These are phyloP conservation scores for Globisporangium nagaii DNA, from an alignment of 352 stramenopile genomes.

Conservation along the genomic window DNA sequence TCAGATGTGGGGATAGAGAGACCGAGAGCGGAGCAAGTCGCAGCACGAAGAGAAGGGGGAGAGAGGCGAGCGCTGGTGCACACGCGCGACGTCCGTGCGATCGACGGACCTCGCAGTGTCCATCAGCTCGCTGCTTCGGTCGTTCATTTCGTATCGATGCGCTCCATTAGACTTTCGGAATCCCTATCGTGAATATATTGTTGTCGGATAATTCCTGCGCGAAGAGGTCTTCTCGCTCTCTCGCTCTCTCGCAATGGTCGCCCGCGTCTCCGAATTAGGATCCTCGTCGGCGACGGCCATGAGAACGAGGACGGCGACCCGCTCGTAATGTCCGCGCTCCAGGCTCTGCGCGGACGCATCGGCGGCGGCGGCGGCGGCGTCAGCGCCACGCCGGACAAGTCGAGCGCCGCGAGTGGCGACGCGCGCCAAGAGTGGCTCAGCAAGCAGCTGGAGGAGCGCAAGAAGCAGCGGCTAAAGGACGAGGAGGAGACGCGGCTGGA, in stretches of 20 bases:
- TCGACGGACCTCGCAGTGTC: neutral
- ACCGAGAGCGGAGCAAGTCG: neutral
- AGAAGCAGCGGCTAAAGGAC: conserved; percentile 32
- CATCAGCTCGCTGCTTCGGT: neutral
- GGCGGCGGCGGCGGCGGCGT: neutral
- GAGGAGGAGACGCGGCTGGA: conserved; percentile 21
- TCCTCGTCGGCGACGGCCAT: no score
- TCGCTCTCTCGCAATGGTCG: no score
- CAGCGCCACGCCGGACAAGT: neutral
- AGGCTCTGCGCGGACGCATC: conserved; percentile 7
- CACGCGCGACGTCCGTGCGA: conserved; percentile 1
- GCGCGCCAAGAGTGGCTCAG: conserved; percentile 43
- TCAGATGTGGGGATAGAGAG: neutral
- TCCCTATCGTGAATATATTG: conserved; percentile 4
- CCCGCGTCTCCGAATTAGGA: no score
- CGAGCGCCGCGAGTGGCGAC: conserved; percentile 3
- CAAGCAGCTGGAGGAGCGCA: conserved; percentile 36
- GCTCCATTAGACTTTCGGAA: conserved; percentile 2
- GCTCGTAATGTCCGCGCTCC: neutral
- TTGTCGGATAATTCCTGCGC: no score
- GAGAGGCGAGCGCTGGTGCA: neutral
- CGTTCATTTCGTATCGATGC: neutral
- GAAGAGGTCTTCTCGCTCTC: no score
- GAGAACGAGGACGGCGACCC: no score
- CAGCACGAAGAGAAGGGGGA: neutral